Conservation (phyloP, 148 eudicot genomes). For the Vaccinium darrowii region DNA sequence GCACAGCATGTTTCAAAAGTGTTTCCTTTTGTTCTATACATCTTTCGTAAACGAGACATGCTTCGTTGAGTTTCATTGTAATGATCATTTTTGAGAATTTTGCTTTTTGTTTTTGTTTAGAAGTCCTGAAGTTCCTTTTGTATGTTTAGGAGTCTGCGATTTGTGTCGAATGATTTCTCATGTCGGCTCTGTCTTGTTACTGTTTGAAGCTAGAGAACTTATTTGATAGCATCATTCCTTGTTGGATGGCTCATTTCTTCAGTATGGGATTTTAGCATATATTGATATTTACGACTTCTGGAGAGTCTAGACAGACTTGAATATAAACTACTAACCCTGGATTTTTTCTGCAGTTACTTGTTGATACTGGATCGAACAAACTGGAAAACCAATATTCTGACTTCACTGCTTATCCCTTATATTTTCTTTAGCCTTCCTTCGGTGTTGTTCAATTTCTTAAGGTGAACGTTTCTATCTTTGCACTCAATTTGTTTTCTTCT, state of each 20-base stretch:
- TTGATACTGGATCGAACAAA: slow-evolving; percentile 82
- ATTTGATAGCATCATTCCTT: neutral
- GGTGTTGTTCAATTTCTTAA: slow-evolving; percentile 48
- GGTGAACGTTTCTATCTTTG: slow-evolving; percentile 37
- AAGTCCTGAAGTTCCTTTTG: neutral
- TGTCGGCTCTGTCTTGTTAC: neutral
- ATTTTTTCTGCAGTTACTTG: slow-evolving; percentile 63
- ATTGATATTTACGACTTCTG: neutral
- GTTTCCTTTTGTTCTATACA: neutral
- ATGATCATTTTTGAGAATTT: neutral
- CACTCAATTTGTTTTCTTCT: neutral
- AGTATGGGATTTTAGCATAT: neutral
- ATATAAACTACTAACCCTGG: neutral
- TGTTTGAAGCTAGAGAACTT: neutral
- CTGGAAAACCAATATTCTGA: slow-evolving; percentile 91
- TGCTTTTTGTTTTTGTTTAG: neutral
- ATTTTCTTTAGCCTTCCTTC: slow-evolving; percentile 78
- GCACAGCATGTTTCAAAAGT: too few species aligned
- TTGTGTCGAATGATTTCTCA: neutral
- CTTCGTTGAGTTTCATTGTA: neutral
- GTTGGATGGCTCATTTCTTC: neutral
- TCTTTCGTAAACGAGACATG: neutral
- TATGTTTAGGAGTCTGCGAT: neutral
- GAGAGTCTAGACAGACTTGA: neutral
- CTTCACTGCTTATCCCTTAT: slow-evolving; percentile 78